These are phyloP conservation scores for Chloranthus sessilifolius DNA, from an alignment of 164 flowering plant genomes.

Conservation along the genomic window DNA sequence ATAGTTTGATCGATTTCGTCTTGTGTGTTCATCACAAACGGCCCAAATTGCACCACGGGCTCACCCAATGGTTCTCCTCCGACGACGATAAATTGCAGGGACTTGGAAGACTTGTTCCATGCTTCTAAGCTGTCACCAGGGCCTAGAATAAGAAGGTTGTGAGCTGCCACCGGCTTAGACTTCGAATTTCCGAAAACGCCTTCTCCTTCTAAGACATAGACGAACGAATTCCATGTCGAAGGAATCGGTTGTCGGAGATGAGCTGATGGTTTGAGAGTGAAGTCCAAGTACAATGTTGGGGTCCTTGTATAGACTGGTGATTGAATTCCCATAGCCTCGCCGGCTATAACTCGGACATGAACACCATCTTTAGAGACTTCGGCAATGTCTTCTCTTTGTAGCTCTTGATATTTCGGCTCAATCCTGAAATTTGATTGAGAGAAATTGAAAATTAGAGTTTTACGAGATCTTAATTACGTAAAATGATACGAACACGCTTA, in stretches of 20 bases:
- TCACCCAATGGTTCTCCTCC: constrained; percentile 80
- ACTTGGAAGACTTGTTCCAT: constrained; percentile 61
- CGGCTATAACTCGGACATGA: constrained; percentile 71
- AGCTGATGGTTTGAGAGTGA: constrained; percentile 64
- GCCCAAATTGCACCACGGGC: constrained; percentile 67
- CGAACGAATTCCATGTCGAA: constrained; percentile 65
- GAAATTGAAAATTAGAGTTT: no score
- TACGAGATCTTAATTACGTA: no score
- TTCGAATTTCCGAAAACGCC: constrained; percentile 49
- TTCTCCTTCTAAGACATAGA: constrained; percentile 74
- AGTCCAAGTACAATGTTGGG: constrained; percentile 84
- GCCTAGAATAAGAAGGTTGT: constrained; percentile 57
- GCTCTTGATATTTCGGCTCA: constrained; percentile 76
- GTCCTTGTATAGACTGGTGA: constrained; percentile 77
- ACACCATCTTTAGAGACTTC: constrained; percentile 56
- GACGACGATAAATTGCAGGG: constrained; percentile 54
- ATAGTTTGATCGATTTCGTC: constrained; percentile 74
- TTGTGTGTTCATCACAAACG: constrained; percentile 91
- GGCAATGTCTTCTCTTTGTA: constrained; percentile 41
- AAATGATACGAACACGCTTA: no score
- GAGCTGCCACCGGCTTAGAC: constrained; percentile 30
- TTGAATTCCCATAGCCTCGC: constrained; percentile 60
- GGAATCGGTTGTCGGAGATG: constrained; percentile 64
- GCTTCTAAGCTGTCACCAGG: constrained; percentile 55
- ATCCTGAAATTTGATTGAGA: constrained; percentile 38